Evolutionary conservation across 495 filamentous ascomycete genomes (phyloP).

Genomic region (Gamarada debralockiae): DNA sequence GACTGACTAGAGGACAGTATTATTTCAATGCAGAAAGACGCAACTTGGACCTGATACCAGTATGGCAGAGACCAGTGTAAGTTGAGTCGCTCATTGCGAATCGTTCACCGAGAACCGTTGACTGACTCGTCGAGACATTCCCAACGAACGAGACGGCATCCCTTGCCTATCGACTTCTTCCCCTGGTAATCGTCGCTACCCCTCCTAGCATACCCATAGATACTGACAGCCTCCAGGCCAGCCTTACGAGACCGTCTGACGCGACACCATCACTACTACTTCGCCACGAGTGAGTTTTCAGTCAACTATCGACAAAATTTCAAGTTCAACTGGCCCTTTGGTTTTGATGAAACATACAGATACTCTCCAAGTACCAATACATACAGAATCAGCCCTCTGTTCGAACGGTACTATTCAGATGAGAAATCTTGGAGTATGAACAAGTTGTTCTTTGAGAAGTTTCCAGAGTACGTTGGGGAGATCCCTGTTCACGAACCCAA

Average conservation of each 20-base stretch:
- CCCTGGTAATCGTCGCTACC: neutral
- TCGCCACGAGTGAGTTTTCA: conserved; percentile 1
- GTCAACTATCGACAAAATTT: conserved; percentile 4
- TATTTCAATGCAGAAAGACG: conserved; percentile 6
- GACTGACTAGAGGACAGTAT: neutral
- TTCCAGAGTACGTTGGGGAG: conserved; percentile 4
- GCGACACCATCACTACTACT: conserved; percentile 3
- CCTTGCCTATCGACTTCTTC: conserved; percentile 12
- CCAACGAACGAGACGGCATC: neutral
- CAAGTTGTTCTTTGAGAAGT: conserved; percentile 3
- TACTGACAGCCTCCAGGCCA: neutral
- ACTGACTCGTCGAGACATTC: neutral
- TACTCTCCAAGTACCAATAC: neutral
- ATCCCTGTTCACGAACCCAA: neutral
- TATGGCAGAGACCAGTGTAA: conserved; percentile 9
- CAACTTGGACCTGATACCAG: conserved; percentile 2
- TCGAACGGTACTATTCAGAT: conserved; percentile 6
- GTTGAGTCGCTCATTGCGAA: neutral
- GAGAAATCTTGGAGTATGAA: conserved; percentile 3
- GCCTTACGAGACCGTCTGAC: conserved; percentile 5
- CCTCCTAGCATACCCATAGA: neutral
- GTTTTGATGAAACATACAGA: conserved; percentile 2
- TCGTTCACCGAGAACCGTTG: neutral
- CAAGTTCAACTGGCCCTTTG: conserved; percentile 6
- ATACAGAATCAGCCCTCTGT: conserved; percentile 1